These are phyloP conservation scores for Amauroascus niger DNA, from an alignment of 2,329 filamentous ascomycete genomes.

Conservation along the genomic window DNA sequence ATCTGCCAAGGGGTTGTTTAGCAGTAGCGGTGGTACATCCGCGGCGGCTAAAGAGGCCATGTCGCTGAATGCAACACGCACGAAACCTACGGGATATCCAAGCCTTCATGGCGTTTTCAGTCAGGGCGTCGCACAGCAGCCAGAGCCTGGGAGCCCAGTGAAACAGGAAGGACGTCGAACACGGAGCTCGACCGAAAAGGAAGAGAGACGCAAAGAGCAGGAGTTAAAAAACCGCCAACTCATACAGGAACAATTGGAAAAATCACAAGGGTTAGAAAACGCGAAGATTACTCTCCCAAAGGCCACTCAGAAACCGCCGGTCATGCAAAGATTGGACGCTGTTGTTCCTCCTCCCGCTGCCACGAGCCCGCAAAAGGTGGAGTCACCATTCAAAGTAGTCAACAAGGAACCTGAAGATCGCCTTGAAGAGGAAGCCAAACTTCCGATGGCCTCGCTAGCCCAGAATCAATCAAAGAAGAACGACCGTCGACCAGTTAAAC, in stretches of 20 bases:
- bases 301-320: slow-evolving; percentile 26
- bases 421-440: slow-evolving; percentile 24
- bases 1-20: slow-evolving; percentile 75
- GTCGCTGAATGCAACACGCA: slow-evolving; percentile 32
- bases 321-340: slow-evolving; percentile 29
- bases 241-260: slow-evolving; percentile 32
- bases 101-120: slow-evolving; percentile 19
- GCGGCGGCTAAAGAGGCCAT: slow-evolving; percentile 50
- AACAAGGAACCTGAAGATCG: slow-evolving; percentile 25
- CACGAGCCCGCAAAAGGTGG: slow-evolving; percentile 21
- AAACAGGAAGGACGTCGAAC: slow-evolving; percentile 41
- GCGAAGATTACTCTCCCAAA: slow-evolving; percentile 27
- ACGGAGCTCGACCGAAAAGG: slow-evolving; percentile 50
- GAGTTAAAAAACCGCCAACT: slow-evolving; percentile 18
- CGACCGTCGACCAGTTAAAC: slow-evolving; percentile 37
- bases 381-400: slow-evolving; percentile 22
- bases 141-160: slow-evolving; percentile 25
- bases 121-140: slow-evolving; percentile 18
- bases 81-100: slow-evolving; percentile 24
- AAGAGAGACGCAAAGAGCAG: slow-evolving; percentile 31
- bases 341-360: slow-evolving; percentile 14
- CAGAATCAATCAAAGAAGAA: slow-evolving; percentile 27
- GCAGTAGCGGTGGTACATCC: slow-evolving; percentile 56
- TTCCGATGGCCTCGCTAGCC: slow-evolving; percentile 21
- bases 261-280: slow-evolving; percentile 28